phyloP scores from a whole-genome alignment of 2,329 filamentous ascomycete genomes.

The Penicillium sp. region DNA sequence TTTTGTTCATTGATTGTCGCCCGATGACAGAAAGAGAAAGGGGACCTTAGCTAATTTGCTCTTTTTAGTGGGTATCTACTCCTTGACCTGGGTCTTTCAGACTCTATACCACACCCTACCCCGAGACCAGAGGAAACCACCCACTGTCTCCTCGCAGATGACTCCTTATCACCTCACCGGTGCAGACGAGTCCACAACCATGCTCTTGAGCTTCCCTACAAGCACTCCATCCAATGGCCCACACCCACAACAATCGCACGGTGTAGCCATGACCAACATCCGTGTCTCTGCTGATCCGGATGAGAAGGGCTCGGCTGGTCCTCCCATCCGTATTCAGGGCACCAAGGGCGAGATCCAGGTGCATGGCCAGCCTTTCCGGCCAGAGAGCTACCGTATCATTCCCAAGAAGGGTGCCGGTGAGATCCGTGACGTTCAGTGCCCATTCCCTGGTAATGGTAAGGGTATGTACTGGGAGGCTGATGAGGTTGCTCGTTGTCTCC shows the following conservation, averaged over 20 bases:
- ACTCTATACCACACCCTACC: constrained; percentile 78
- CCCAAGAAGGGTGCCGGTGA: constrained; percentile 50
- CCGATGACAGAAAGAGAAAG: not conserved
- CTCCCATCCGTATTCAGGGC: constrained; percentile 76
- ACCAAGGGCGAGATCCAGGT: constrained; percentile 80
- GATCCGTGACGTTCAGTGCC: constrained; percentile 37
- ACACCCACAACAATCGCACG: constrained; percentile 57
- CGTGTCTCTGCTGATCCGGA: constrained; percentile 63
- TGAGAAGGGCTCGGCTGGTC: constrained; percentile 56
- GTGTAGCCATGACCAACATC: constrained; percentile 66
- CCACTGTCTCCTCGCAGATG: constrained; percentile 63
- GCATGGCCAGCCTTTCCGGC: constrained; percentile 67
- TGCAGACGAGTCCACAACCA: constrained; percentile 73
- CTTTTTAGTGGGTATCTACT: constrained; percentile 70
- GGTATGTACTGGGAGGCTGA: constrained; percentile 91
- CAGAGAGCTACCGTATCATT: constrained; percentile 64
- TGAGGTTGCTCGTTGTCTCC: constrained; percentile 69
- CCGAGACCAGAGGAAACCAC: constrained; percentile 60
- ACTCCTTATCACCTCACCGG: constrained; percentile 70
- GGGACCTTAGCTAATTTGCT: not conserved
- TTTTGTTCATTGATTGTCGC: not conserved
- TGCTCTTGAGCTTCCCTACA: constrained; percentile 72
- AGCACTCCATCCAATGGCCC: constrained; percentile 43
- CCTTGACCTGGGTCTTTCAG: constrained; percentile 87
- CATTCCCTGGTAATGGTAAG: constrained; percentile 61